Percentiles rank a stretch among this genome's conserved stretches.
Evolutionary conservation across 1,284 basidiomycete genomes (phyloP).

Genomic region (Porodaedalea pini): DNA sequence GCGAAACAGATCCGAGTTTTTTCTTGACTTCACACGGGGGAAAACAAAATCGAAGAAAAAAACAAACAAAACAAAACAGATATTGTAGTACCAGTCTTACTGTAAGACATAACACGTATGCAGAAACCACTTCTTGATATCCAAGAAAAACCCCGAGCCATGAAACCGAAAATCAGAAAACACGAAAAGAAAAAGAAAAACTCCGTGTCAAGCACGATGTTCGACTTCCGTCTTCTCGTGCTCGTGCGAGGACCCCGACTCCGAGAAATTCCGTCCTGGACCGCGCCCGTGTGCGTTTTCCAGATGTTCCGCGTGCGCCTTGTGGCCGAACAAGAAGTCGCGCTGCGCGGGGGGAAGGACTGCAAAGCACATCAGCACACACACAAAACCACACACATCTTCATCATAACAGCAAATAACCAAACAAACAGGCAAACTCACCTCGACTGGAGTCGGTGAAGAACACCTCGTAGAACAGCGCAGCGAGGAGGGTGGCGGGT

Average conservation of each 20-base stretch:
- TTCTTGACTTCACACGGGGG: not conserved
- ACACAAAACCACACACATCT: not conserved
- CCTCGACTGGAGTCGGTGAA: slow-evolving; percentile 47
- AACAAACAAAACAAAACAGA: not conserved
- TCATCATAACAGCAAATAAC: not conserved
- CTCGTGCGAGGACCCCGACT: slow-evolving; percentile 10
- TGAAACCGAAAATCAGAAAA: not conserved
- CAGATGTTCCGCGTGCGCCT: slow-evolving; percentile 22
- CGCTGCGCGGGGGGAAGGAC: slow-evolving; percentile 23
- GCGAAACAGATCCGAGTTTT: not conserved
- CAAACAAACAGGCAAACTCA: slow-evolving; percentile 23
- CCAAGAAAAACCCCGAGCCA: not conserved
- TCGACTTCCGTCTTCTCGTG: slow-evolving; percentile 7
- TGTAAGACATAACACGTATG: too few species aligned
- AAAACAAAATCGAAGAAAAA: not conserved
- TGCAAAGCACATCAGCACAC: not conserved
- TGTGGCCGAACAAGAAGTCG: slow-evolving; percentile 23
- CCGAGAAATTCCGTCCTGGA: not conserved
- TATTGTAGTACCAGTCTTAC: not conserved
- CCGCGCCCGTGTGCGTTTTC: slow-evolving; percentile 7
- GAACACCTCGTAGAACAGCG: slow-evolving; percentile 23
- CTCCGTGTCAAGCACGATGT: slow-evolving; percentile 11
- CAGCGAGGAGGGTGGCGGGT: slow-evolving; percentile 45
- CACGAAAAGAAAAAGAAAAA: not conserved
- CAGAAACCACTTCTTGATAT: too few species aligned